Evolutionary conservation across 2,329 filamentous ascomycete genomes (phyloP).

Genomic region (Xylaria sp.): DNA sequence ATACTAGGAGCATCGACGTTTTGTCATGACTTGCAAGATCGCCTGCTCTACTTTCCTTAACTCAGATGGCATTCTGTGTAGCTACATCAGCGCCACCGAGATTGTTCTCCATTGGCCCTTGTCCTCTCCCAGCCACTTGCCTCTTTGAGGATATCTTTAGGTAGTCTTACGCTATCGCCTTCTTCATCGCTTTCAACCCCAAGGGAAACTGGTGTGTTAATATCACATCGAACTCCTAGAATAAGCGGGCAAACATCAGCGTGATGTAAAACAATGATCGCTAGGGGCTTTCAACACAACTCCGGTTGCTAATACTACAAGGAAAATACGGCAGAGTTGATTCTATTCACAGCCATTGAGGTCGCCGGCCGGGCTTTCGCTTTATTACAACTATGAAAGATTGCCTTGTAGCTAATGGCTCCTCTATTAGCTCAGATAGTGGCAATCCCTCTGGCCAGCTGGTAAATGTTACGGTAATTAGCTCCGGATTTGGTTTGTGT

Average conservation of each 20-base stretch:
- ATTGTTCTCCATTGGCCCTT: neutral
- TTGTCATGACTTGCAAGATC: neutral
- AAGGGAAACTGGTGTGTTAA: too few species aligned
- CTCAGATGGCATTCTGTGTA: neutral
- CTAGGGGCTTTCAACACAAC: neutral
- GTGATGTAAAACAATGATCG: neutral
- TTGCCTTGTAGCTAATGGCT: too few species aligned
- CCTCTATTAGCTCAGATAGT: too few species aligned
- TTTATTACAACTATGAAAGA: too few species aligned
- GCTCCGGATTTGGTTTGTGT: too few species aligned
- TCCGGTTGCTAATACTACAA: neutral
- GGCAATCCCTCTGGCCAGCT: too few species aligned
- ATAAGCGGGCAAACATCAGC: neutral
- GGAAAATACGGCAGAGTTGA: too few species aligned
- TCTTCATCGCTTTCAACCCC: neutral
- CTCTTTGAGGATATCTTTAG: neutral
- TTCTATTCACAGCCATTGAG: too few species aligned
- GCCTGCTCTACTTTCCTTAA: neutral
- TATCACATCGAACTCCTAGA: conserved; percentile 3
- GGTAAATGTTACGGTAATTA: too few species aligned
- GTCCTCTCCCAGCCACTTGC: neutral
- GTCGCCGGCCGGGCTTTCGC: too few species aligned
- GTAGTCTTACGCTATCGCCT: neutral
- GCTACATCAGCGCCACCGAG: neutral
- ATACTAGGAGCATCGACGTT: neutral